A percentile compares a stretch with the other conserved stretches of the same genome.
These are phyloP conservation scores for Pisolithus albus DNA, from an alignment of 768 basidiomycete species.

Conservation along the genomic window DNA sequence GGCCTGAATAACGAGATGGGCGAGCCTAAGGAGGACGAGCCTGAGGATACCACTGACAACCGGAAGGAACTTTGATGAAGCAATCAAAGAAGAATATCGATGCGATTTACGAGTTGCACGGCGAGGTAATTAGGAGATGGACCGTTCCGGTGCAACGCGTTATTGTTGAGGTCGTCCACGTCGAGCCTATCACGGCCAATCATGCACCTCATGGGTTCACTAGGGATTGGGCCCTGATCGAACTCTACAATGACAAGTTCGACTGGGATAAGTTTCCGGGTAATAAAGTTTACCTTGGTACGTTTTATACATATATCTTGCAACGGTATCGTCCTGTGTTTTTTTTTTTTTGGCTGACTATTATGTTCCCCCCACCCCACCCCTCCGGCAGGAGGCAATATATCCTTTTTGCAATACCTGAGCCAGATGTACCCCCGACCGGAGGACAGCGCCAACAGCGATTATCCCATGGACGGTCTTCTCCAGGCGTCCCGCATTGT, in stretches of 20 bases:
- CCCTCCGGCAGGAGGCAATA: constrained; percentile 9
- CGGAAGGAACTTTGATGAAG: constrained; percentile 19
- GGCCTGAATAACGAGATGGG: constrained; percentile 1
- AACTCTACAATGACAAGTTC: constrained; percentile 11
- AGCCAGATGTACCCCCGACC: neutral
- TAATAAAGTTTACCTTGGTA: constrained; percentile 30
- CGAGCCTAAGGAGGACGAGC: constrained; percentile 14
- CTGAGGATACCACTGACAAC: constrained; percentile 6
- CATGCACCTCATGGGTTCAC: constrained; percentile 20
- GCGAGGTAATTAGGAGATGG: constrained; percentile 19
- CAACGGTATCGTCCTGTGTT: neutral
- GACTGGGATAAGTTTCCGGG: constrained; percentile 29
- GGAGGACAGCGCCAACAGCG: constrained; percentile 1
- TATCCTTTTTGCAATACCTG: constrained; percentile 17
- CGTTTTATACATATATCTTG: constrained; percentile 15
- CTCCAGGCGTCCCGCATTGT: constrained; percentile 16
- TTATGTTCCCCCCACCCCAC: no score
- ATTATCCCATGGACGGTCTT: constrained; percentile 23
- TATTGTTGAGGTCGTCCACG: constrained; percentile 30
- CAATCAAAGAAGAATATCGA: constrained; percentile 18
- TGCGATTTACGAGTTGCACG: constrained; percentile 20
- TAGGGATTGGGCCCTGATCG: constrained; percentile 31
- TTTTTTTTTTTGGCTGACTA: no score
- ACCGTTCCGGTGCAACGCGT: constrained; percentile 6
- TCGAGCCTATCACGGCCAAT: constrained; percentile 19